phyloP scores from a whole-genome alignment of 78 protist species.

The Bigelowiella natans region DNA sequence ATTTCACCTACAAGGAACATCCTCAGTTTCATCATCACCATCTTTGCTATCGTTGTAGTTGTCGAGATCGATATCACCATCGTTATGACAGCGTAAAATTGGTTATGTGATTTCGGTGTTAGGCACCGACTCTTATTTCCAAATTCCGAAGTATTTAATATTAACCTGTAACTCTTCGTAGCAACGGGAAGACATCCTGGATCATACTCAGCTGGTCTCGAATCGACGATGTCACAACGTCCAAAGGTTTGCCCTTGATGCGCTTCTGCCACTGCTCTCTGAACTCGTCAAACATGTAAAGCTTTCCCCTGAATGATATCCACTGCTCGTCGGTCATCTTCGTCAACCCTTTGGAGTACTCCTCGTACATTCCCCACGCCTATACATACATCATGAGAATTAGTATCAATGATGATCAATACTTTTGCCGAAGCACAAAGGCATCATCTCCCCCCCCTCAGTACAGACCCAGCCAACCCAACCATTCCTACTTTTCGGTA shows the following conservation, averaged over 20 bases:
- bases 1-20: neutral
- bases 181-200: neutral
- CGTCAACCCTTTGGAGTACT: conserved; percentile 25
- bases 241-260: neutral
- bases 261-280: neutral
- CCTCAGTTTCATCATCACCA: too few species aligned
- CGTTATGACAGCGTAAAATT: too few species aligned
- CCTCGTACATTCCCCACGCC: conserved; percentile 1
- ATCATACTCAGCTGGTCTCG: neutral
- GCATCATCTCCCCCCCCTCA: too few species aligned
- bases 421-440: too few species aligned
- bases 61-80: too few species aligned
- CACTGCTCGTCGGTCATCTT: conserved; percentile 38
- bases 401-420: too few species aligned
- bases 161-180: neutral
- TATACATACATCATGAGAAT: neutral
- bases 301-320: conserved; percentile 50
- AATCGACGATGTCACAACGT: neutral
- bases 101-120: too few species aligned
- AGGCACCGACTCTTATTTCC: too few species aligned
- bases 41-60: too few species aligned
- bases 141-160: too few species aligned
- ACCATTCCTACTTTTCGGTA: too few species aligned
- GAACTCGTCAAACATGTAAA: conserved; percentile 20
- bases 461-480: too few species aligned